Evolutionary conservation across 2,329 filamentous ascomycete genomes (phyloP), one percentile per base, ranked within the genome.

Genomic region (Ceratocystis harringtonii): DNA sequence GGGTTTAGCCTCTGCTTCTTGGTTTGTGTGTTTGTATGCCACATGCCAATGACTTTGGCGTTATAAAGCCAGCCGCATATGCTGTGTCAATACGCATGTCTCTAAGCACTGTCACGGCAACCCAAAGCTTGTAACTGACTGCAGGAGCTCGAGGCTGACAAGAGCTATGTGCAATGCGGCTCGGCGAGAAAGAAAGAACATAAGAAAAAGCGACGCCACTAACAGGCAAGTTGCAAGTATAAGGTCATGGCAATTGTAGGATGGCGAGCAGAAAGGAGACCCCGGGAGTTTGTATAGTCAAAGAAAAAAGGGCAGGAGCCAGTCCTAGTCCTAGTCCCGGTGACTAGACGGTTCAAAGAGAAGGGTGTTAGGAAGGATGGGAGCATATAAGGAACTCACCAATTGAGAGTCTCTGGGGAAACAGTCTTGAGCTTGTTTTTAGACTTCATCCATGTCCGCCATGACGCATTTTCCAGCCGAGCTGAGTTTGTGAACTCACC

Each of bases 371-470:
- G 12, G 48, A 52, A 17, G 32, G 7, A 58, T 17, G 15, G 60
- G 25, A 15, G 28, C 10, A 28, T 25, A 28, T 2, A 22, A 62
- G 22, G 12, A 48, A 79, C 85, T 71, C 76, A 95, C 92, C 94
- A 99, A 76, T 97, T 96, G 65, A 99, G 79, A 1, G 87, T 89
- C 75, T 96, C 92, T 2, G 94, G 91, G 6, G 90, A 91, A 25
- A 97, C 85, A 0, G 92, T 97, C 73, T 85, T 87, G 61, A 97
- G 79, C 50, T 88, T 84, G 74, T 95, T 88, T 76, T 95, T 95
- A 61, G 88, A 82, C 76, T 97, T 97, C 73, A 90, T 88, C 94
- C 94, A 97, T 0, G 91, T 94, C 73, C 94, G 83, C 94, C 94
- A 99, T 0, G 91, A 96, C 2, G 94, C 94, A 75, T 99, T 97